Percentiles rank a stretch among this genome's conserved stretches.
Evolutionary conservation across 2,329 filamentous ascomycete genomes (phyloP).

Genomic region (Monosporascus cannonballus): DNA sequence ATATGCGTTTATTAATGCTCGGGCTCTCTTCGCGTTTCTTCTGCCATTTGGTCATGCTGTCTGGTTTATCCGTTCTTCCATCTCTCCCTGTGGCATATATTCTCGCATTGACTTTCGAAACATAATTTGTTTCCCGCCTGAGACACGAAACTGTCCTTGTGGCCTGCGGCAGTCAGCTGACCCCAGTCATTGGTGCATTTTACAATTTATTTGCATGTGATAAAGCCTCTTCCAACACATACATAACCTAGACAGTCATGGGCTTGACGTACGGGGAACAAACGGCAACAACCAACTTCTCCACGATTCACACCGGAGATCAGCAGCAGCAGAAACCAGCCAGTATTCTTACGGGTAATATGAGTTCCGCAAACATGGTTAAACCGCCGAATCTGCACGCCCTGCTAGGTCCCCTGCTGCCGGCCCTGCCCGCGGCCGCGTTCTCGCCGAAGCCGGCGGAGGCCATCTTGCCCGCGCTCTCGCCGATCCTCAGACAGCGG

Average conservation of each 20-base stretch:
- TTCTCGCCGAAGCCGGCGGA: conserved; percentile 51
- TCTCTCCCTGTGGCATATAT: background rate
- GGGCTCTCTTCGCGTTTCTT: background rate
- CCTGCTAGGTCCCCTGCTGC: conserved; percentile 51
- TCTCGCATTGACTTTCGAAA: background rate
- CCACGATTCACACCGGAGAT: background rate
- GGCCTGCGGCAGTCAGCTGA: background rate
- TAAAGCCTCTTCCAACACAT: background rate
- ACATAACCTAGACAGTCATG: background rate
- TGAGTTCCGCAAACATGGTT: conserved; percentile 17
- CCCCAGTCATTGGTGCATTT: too few species aligned
- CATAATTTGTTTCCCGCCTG: background rate
- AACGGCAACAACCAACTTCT: background rate
- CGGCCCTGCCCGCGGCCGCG: conserved; percentile 53
- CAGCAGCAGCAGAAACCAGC: background rate
- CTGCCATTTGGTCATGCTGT: background rate
- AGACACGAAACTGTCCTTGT: background rate
- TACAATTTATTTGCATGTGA: background rate
- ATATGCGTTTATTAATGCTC: background rate
- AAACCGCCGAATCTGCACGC: conserved; percentile 39
- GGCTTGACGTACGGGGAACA: background rate
- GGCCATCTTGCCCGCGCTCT: conserved; percentile 53
- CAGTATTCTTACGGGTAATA: background rate
- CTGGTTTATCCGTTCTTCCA: background rate
- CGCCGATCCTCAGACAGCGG: conserved; percentile 60